phyloP scores from a whole-genome alignment of 202 grass and related monocot species.

The Carex sylvatica region DNA sequence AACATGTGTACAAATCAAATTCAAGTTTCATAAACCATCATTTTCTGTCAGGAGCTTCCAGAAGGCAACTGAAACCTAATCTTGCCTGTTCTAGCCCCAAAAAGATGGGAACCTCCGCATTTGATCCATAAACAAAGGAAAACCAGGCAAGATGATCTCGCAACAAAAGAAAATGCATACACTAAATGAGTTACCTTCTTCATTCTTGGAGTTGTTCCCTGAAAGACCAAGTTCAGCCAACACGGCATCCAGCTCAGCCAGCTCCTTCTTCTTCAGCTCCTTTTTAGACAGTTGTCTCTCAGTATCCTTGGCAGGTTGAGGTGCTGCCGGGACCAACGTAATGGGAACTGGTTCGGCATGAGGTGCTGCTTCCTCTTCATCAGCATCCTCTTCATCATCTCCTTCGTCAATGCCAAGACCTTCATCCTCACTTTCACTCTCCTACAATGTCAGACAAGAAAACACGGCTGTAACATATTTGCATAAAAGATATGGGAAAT shows the following conservation, averaged over 20 bases:
- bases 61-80: background rate
- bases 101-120: background rate
- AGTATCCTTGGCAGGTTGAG: constrained; percentile 60
- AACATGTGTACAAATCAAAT: background rate
- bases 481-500: background rate
- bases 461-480: background rate
- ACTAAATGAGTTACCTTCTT: constrained; percentile 27
- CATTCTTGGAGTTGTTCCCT: constrained; percentile 40
- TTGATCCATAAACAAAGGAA: background rate
- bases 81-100: background rate
- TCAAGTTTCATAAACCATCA: background rate
- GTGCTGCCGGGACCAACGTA: constrained; percentile 33
- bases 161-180: background rate
- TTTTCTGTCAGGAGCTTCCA: background rate
- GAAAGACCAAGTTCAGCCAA: constrained; percentile 83
- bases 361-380: constrained; percentile 32
- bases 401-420: constrained; percentile 63
- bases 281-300: constrained; percentile 94
- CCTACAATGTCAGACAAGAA: constrained; percentile 36
- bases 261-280: constrained; percentile 94
- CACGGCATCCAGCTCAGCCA: constrained; percentile 87
- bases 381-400: constrained; percentile 66
- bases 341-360: constrained; percentile 23
- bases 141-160: background rate
- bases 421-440: constrained; percentile 87